A percentile compares a stretch with the other conserved stretches of the same genome.
Evolutionary conservation across 768 basidiomycete species (phyloP).

Genomic region (Mycena polygramma): DNA sequence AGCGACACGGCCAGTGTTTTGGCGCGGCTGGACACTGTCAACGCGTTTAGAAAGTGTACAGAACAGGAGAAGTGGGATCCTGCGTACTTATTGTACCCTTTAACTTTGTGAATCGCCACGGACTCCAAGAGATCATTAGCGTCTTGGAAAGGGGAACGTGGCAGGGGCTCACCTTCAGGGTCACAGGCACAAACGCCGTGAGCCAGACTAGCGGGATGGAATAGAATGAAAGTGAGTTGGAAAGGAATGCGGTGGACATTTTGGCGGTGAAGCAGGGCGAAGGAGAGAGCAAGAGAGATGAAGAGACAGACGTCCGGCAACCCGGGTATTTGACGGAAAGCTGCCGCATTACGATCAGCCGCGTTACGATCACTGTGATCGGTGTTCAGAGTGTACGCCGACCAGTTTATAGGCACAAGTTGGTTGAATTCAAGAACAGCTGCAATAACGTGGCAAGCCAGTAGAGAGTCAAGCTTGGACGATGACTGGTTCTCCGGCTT

Average conservation of each 20-base stretch:
- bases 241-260: constrained; percentile 16
- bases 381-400: too few relatives aligned
- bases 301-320: too few relatives aligned
- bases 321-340: too few relatives aligned
- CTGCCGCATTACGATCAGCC: too few relatives aligned
- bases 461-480: too few relatives aligned
- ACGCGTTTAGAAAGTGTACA: background rate
- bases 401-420: too few relatives aligned
- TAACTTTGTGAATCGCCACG: constrained; percentile 40
- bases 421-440: too few relatives aligned
- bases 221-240: constrained; percentile 45
- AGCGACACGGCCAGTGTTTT: constrained; percentile 40
- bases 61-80: background rate
- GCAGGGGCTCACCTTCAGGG: constrained; percentile 36
- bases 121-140: constrained; percentile 1
- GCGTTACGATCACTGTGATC: too few relatives aligned
- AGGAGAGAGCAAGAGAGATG: too few relatives aligned
- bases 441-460: too few relatives aligned
- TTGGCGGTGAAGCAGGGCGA: background rate
- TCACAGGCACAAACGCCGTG: constrained; percentile 41
- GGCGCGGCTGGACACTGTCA: constrained; percentile 46
- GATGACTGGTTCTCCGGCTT: too few relatives aligned
- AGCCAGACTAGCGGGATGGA: constrained; percentile 47
- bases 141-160: background rate
- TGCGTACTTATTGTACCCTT: constrained; percentile 53